These are phyloP conservation scores for Clonostachys rhizophaga DNA, from an alignment of 2,329 filamentous ascomycete genomes.

Conservation along the genomic window DNA sequence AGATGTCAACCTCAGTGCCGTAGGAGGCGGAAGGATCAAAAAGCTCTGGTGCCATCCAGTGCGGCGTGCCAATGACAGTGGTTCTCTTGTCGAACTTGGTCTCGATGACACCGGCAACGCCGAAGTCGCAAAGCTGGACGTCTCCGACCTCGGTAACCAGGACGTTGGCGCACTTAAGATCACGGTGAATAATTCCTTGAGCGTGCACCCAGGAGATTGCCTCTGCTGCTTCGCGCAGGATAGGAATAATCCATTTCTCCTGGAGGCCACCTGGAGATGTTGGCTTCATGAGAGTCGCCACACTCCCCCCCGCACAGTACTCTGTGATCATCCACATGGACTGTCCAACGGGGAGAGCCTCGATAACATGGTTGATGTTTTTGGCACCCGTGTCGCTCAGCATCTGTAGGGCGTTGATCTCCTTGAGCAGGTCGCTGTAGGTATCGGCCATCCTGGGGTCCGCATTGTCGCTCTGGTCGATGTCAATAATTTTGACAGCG, in stretches of 20 bases:
- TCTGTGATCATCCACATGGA: constrained; percentile 87
- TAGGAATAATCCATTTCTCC: constrained; percentile 67
- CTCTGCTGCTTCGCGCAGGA: constrained; percentile 61
- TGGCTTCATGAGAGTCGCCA: constrained; percentile 69
- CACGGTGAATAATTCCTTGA: constrained; percentile 65
- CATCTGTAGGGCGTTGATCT: constrained; percentile 65
- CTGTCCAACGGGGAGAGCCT: constrained; percentile 71
- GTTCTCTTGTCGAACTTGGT: constrained; percentile 71
- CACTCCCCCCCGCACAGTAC: constrained; percentile 80
- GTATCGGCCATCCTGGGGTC: constrained; percentile 63
- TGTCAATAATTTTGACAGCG: constrained; percentile 79
- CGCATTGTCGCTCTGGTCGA: constrained; percentile 69
- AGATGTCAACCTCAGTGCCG: constrained; percentile 73
- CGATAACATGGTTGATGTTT: constrained; percentile 79
- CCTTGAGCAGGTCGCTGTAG: constrained; percentile 65
- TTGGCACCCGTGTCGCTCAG: constrained; percentile 69
- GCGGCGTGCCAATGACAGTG: constrained; percentile 76
- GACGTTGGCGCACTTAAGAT: constrained; percentile 76
- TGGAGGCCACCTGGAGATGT: constrained; percentile 60
- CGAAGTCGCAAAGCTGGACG: constrained; percentile 82
- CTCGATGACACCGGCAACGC: constrained; percentile 75
- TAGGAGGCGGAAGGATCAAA: constrained; percentile 61
- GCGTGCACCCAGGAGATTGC: constrained; percentile 65
- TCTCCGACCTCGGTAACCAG: constrained; percentile 71
- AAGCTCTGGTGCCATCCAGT: constrained; percentile 85